phyloP scores from a whole-genome alignment of 1,284 basidiomycete genomes.

The Stereum hirsutum region DNA sequence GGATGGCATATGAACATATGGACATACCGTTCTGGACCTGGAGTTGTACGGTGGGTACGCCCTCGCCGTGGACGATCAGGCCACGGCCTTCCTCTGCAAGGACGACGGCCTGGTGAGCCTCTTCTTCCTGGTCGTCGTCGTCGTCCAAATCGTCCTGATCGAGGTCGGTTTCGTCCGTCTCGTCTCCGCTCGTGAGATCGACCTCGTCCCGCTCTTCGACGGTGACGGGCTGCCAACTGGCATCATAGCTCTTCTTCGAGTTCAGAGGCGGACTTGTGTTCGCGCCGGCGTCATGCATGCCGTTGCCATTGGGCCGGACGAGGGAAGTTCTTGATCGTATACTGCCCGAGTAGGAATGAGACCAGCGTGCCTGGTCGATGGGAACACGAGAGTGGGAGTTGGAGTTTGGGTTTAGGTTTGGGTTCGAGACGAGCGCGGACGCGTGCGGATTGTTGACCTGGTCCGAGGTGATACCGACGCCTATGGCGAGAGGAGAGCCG shows the following conservation, averaged over 20 bases:
- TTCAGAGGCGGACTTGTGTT: slow-evolving; percentile 28
- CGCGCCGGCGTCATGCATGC: slow-evolving; percentile 37
- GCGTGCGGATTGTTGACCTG: slow-evolving; percentile 42
- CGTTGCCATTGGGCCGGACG: slow-evolving; percentile 35
- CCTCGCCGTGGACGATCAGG: slow-evolving; percentile 65
- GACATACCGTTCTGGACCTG: slow-evolving; percentile 59
- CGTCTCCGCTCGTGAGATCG: slow-evolving; percentile 59
- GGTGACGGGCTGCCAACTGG: slow-evolving; percentile 57
- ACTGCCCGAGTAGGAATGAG: slow-evolving; percentile 52
- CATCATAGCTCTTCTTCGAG: slow-evolving; percentile 62
- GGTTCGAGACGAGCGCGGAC: slow-evolving; percentile 20
- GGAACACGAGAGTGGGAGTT: slow-evolving; percentile 33
- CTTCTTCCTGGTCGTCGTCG: slow-evolving; percentile 46
- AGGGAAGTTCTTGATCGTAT: slow-evolving; percentile 60
- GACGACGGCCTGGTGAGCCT: slow-evolving; percentile 65
- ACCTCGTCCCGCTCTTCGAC: slow-evolving; percentile 68
- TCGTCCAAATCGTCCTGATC: slow-evolving; percentile 32
- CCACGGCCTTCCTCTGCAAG: slow-evolving; percentile 77
- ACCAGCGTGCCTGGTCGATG: slow-evolving; percentile 54
- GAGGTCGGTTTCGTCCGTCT: slow-evolving; percentile 50
- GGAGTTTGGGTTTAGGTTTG: slow-evolving; percentile 14
- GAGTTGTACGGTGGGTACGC: slow-evolving; percentile 48
- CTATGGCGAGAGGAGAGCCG: slow-evolving; percentile 18
- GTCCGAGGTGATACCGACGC: slow-evolving; percentile 53
- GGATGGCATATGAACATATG: too few species aligned